Base-by-base conservation (phyloP, 2,329 filamentous ascomycete genomes). In the Colletotrichum camelliae region DNA sequence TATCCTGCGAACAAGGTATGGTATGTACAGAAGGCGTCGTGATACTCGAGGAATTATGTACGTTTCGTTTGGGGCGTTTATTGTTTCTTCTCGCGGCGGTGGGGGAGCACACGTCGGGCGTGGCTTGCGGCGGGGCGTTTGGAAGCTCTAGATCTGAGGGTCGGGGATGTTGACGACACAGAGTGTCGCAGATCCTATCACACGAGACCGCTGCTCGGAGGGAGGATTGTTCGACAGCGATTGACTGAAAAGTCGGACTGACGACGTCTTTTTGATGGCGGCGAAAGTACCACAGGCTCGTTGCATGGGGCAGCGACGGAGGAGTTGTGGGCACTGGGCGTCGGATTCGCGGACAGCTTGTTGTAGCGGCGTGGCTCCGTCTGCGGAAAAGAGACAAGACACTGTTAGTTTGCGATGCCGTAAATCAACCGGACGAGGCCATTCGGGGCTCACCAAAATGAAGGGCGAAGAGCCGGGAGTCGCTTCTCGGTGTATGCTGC, bases 121-220 rank as follows among this genome's bases (percentile, higher is more conserved):
- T 64, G 70, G 57, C 33, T 67, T 58, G 27, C 8, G 64, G 62
- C 55, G 62, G 69, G 62, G 62, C 33, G 62, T 69, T 39, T 39
- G 35, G 31, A 43, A 64, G 55, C 29, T 69, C 24, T 69, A 29
- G 37, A 69, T 43, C 31, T 24, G 69, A 48, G 60, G 27, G 27
- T 74, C 48, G 48, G 29, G 21, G 57, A 18, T 27, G 62, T 37
- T 67, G 73, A 64, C 62, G 57, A 67, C 39, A 55, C 69, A 18
- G 62, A 62, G n/a, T 72, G 69, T 72, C 57, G 62, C 69, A 75
- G 69, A 58, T 72, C 27, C 43, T 75, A 68, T 75, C 64, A 73
- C 64, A 33, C 35, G 52, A 62, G 39, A 65, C 18, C 29, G 64
- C 24, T n/a, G 43, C 31, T 43, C 24, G 27, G 21, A 35, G 33